phyloP scores from a whole-genome alignment of 2,329 filamentous ascomycete species.

The Colletotrichum kahawae region DNA sequence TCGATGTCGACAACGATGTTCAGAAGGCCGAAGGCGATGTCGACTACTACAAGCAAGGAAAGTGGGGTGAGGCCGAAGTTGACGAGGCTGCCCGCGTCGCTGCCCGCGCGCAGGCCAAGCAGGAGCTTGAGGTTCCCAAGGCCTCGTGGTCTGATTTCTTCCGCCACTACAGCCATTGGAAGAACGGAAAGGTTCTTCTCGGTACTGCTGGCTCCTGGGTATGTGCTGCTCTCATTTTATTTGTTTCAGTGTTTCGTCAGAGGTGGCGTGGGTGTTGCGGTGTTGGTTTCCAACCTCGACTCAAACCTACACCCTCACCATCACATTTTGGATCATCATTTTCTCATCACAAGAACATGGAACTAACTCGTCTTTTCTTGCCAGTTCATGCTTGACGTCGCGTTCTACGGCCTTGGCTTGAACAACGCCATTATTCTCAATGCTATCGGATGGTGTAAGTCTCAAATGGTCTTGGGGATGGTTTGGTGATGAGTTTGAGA shows the following conservation, averaged over 20 bases:
- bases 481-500: neutral
- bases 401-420: conserved; percentile 72
- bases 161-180: conserved; percentile 72
- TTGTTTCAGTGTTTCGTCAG: rapidly evolving
- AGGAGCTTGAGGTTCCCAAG: conserved; percentile 67
- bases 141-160: conserved; percentile 76
- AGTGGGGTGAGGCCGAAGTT: conserved; percentile 59
- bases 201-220: conserved; percentile 80
- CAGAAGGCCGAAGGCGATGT: conserved; percentile 76
- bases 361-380: neutral
- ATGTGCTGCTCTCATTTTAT: neutral
- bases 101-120: conserved; percentile 56
- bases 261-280: neutral
- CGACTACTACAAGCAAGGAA: conserved; percentile 74
- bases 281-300: neutral
- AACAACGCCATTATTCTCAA: conserved; percentile 77
- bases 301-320: neutral
- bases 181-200: conserved; percentile 73
- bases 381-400: conserved; percentile 70
- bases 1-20: conserved; percentile 78
- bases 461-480: neutral
- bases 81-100: conserved; percentile 71
- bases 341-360: neutral
- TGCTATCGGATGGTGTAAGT: conserved; percentile 69
- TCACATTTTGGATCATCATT: neutral